Percentiles rank a stretch among this genome's conserved stretches.
Evolutionary conservation across 2,329 filamentous ascomycete species (phyloP).

Genomic region (Fusarium ambrosium): DNA sequence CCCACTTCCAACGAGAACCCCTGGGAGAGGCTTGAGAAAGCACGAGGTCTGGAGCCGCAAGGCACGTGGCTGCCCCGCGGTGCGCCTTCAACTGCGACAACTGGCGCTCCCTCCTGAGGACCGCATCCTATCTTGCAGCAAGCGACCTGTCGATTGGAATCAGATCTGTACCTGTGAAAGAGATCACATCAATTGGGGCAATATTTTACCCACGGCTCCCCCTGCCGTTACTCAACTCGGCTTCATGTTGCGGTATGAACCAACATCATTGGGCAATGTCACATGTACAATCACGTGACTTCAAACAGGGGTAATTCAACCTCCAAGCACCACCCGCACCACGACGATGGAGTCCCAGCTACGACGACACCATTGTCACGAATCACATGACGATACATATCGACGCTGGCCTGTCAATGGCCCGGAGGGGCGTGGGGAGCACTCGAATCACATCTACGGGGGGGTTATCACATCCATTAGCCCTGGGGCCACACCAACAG

Average conservation of each 20-base stretch:
- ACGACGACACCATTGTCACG: conserved; percentile 30
- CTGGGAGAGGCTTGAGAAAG: conserved; percentile 71
- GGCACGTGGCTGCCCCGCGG: conserved; percentile 60
- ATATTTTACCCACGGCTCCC: not conserved
- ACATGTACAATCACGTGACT: conserved; percentile 40
- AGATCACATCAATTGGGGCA: not conserved
- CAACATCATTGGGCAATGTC: not conserved
- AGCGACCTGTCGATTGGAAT: not conserved
- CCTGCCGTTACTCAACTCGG: not conserved
- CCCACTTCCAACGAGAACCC: conserved; percentile 79
- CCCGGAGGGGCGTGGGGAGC: conserved; percentile 38
- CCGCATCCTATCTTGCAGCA: not conserved
- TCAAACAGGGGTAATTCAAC: conserved; percentile 33
- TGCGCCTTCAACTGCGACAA: conserved; percentile 5
- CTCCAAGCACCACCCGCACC: conserved; percentile 26
- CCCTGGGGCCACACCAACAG: conserved; percentile 19
- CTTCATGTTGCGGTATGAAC: not conserved
- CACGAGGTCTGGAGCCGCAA: conserved; percentile 57
- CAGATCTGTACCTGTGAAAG: not conserved
- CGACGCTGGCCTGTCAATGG: conserved; percentile 23
- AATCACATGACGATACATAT: conserved; percentile 41
- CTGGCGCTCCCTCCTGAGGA: conserved; percentile 30
- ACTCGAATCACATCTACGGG: conserved; percentile 43
- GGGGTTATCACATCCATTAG: conserved; percentile 46
- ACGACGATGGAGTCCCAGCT: conserved; percentile 9